These are phyloP conservation scores for Beauveria varroae DNA, from an alignment of 2,329 filamentous ascomycete species.

Conservation along the genomic window DNA sequence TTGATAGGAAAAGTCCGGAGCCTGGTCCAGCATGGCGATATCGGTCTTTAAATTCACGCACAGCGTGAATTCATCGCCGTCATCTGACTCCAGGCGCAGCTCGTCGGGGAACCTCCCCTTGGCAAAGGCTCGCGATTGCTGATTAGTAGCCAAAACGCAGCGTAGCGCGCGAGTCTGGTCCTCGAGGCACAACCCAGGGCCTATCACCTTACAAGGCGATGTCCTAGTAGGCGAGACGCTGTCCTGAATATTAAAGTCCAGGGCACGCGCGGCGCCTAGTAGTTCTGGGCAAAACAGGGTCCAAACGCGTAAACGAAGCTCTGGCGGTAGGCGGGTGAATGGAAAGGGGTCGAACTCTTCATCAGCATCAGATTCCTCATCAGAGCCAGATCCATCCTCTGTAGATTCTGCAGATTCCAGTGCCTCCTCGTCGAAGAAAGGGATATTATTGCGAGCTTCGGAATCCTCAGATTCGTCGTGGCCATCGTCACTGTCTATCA, in stretches of 20 bases:
- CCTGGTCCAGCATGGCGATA: slow-evolving; percentile 19
- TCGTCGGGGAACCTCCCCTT: slow-evolving; percentile 24
- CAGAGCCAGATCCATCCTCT: neutral
- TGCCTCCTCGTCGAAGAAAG: slow-evolving; percentile 9
- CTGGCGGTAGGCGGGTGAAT: slow-evolving; percentile 25
- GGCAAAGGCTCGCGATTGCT: slow-evolving; percentile 29
- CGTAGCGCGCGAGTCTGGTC: slow-evolving; percentile 23
- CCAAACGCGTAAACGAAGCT: slow-evolving; percentile 28
- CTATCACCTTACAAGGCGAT: slow-evolving; percentile 12
- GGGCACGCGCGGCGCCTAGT: slow-evolving; percentile 19
- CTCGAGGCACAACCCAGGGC: slow-evolving; percentile 18
- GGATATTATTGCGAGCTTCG: neutral
- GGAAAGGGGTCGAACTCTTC: slow-evolving; percentile 16
- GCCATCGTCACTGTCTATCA: slow-evolving; percentile 1
- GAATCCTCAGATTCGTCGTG: neutral
- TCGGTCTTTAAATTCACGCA: slow-evolving; percentile 25
- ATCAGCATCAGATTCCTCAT: neutral
- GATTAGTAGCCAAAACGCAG: slow-evolving; percentile 25
- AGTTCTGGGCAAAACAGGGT: slow-evolving; percentile 25
- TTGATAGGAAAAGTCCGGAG: neutral
- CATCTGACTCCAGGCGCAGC: slow-evolving; percentile 20
- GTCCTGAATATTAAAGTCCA: slow-evolving; percentile 19
- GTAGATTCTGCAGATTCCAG: slow-evolving; percentile 2
- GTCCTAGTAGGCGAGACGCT: slow-evolving; percentile 11
- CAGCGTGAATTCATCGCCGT: slow-evolving; percentile 19